Conservation (phyloP, 2,329 filamentous ascomycete species). For the Ophiostoma quercus region DNA sequence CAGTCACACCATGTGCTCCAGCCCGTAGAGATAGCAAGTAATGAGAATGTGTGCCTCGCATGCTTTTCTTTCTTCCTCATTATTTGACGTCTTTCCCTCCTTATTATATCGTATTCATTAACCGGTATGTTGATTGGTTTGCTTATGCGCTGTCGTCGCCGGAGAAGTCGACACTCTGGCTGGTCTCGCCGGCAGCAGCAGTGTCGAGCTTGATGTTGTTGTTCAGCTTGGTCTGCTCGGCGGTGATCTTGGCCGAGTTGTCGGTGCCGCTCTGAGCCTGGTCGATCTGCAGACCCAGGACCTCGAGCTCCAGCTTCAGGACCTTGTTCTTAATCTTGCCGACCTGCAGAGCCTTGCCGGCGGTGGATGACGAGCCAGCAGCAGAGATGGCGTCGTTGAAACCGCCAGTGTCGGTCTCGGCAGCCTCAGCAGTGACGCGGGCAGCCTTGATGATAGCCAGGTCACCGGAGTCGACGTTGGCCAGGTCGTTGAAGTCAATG, state of each 20-base stretch:
- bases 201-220: constrained; percentile 45
- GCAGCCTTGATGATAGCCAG: constrained; percentile 48
- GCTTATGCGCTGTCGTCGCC: constrained; percentile 27
- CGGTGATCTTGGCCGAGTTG: constrained; percentile 41
- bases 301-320: constrained; percentile 51
- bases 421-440: constrained; percentile 46
- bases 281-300: constrained; percentile 47
- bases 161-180: constrained; percentile 37
- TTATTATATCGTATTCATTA: not conserved
- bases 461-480: constrained; percentile 44
- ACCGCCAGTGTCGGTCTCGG: constrained; percentile 46
- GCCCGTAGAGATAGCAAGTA: constrained; percentile 10
- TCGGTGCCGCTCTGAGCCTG: constrained; percentile 44
- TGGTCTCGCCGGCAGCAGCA: constrained; percentile 34
- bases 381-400: constrained; percentile 51
- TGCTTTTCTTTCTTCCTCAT: not conserved
- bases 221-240: constrained; percentile 48
- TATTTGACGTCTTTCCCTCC: not conserved
- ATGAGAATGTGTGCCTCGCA: not conserved
- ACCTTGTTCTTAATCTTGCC: constrained; percentile 60
- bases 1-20: constrained; percentile 6
- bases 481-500: constrained; percentile 42
- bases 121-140: not conserved
- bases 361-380: constrained; percentile 39
- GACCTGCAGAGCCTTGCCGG: constrained; percentile 43